A percentile compares a stretch with the other conserved stretches of the same genome.
Evolutionary conservation across 331 rosid genomes (phyloP).

Genomic region (Cydonia oblonga): DNA sequence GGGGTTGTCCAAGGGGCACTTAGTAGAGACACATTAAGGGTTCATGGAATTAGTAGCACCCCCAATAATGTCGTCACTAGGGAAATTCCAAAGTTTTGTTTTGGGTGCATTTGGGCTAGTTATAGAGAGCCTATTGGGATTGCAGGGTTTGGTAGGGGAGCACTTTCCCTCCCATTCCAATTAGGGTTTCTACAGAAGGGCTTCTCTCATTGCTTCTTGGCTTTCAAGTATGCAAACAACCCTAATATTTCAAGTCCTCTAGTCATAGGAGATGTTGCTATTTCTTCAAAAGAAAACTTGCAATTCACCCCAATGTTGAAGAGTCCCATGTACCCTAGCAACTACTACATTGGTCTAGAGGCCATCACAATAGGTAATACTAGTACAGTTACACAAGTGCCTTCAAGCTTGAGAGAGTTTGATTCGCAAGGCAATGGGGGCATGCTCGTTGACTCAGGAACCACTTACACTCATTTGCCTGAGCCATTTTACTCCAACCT

Average conservation of each 20-base stretch:
- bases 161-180: constrained; percentile 41
- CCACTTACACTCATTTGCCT: constrained; percentile 48
- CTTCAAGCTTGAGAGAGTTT: constrained; percentile 29
- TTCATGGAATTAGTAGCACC: constrained; percentile 19
- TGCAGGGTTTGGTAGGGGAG: constrained; percentile 47
- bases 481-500: constrained; percentile 40
- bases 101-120: constrained; percentile 42
- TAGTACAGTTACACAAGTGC: constrained; percentile 6
- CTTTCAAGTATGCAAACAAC: constrained; percentile 43
- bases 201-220: constrained; percentile 44
- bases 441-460: constrained; percentile 43
- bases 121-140: constrained; percentile 45
- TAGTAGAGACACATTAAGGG: constrained; percentile 25
- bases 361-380: constrained; percentile 23
- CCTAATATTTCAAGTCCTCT: constrained; percentile 49
- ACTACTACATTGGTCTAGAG: constrained; percentile 39
- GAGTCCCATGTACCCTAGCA: constrained; percentile 33
- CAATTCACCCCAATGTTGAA: constrained; percentile 45
- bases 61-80: constrained; percentile 7
- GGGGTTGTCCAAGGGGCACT: constrained; percentile 29
- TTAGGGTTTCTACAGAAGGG: constrained; percentile 37
- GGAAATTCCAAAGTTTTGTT: constrained; percentile 30
- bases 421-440: constrained; percentile 46
- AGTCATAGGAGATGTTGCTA: constrained; percentile 29
- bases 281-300: constrained; percentile 25